phyloP scores from a whole-genome alignment of 2,329 filamentous ascomycete genomes.

The Fonsecaea multimorphosa region DNA sequence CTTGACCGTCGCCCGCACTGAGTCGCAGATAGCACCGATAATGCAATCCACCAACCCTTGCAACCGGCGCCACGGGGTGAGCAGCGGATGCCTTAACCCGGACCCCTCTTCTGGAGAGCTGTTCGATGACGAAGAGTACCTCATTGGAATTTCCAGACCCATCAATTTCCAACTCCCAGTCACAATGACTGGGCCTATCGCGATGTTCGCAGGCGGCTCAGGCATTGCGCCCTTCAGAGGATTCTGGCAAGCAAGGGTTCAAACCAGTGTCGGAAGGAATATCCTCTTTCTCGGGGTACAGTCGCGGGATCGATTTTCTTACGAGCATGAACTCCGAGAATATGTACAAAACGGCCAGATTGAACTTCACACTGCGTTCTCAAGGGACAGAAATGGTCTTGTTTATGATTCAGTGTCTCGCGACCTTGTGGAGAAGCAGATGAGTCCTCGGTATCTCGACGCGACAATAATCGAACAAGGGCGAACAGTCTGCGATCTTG shows the following conservation, averaged over 20 bases:
- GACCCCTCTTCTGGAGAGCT: conserved; percentile 22
- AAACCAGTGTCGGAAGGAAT: conserved; percentile 29
- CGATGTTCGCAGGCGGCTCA: conserved; percentile 29
- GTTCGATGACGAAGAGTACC: conserved; percentile 29
- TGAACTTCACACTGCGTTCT: conserved; percentile 28
- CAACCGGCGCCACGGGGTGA: conserved; percentile 22
- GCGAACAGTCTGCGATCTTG: conserved; percentile 29
- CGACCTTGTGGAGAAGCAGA: conserved; percentile 27
- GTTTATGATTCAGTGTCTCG: conserved; percentile 27
- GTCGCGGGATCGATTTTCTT: conserved; percentile 26
- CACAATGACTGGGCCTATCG: conserved; percentile 24
- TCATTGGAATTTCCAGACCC: conserved; percentile 23
- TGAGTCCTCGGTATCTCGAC: conserved; percentile 27
- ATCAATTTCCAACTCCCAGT: conserved; percentile 27
- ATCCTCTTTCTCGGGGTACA: conserved; percentile 30
- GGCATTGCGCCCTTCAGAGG: conserved; percentile 28
- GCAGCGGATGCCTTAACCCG: conserved; percentile 27
- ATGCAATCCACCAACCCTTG: conserved; percentile 8
- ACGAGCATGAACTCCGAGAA: conserved; percentile 29
- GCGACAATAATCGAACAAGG: conserved; percentile 27
- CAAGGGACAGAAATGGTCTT: conserved; percentile 26
- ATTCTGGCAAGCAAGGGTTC: conserved; percentile 28
- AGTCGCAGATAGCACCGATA: conserved; percentile 17
- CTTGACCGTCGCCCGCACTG: conserved; percentile 25
- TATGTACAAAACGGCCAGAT: conserved; percentile 27